phyloP scores from a whole-genome alignment of 2,329 filamentous ascomycete species.

The Cyclaneusma minus region DNA sequence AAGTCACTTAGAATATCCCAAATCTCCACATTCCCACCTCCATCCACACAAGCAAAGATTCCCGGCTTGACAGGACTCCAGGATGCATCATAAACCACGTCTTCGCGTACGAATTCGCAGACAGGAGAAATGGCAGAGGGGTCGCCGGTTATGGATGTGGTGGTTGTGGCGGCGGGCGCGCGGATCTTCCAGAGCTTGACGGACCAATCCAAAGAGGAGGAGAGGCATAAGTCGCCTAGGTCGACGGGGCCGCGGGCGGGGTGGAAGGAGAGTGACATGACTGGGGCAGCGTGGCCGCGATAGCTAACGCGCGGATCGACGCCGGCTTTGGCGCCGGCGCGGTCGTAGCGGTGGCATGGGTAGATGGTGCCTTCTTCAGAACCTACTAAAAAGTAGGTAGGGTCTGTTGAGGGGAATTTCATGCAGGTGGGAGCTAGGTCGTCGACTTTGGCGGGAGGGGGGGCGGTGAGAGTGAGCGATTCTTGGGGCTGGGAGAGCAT shows the following conservation, averaged over 20 bases:
- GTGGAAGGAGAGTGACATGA: slow-evolving; percentile 94
- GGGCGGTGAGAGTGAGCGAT: slow-evolving; percentile 73
- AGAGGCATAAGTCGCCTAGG: slow-evolving; percentile 82
- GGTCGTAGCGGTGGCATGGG: slow-evolving; percentile 92
- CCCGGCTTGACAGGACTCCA: slow-evolving; percentile 93
- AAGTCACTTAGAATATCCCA: slow-evolving; percentile 91
- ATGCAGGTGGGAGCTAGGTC: slow-evolving; percentile 91
- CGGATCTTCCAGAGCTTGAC: slow-evolving; percentile 95
- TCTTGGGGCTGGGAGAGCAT: slow-evolving; percentile 97
- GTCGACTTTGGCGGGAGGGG: slow-evolving; percentile 77
- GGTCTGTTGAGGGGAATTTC: slow-evolving; percentile 86
- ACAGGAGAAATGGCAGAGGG: slow-evolving; percentile 51
- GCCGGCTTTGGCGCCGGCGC: slow-evolving; percentile 90
- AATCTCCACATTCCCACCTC: slow-evolving; percentile 78
- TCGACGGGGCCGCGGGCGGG: slow-evolving; percentile 85
- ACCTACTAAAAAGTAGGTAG: slow-evolving; percentile 92
- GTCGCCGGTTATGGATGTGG: slow-evolving; percentile 29
- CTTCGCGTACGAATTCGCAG: slow-evolving; percentile 82
- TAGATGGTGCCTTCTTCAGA: slow-evolving; percentile 95
- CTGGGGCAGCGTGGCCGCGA: slow-evolving; percentile 77
- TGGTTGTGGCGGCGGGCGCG: slow-evolving; percentile 57
- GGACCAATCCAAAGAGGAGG: slow-evolving; percentile 90
- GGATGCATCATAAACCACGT: slow-evolving; percentile 88
- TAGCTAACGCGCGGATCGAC: slow-evolving; percentile 84
- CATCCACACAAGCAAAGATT: slow-evolving; percentile 89